phyloP scores from a whole-genome alignment of 345 rosid species.

The Firmiana major region DNA sequence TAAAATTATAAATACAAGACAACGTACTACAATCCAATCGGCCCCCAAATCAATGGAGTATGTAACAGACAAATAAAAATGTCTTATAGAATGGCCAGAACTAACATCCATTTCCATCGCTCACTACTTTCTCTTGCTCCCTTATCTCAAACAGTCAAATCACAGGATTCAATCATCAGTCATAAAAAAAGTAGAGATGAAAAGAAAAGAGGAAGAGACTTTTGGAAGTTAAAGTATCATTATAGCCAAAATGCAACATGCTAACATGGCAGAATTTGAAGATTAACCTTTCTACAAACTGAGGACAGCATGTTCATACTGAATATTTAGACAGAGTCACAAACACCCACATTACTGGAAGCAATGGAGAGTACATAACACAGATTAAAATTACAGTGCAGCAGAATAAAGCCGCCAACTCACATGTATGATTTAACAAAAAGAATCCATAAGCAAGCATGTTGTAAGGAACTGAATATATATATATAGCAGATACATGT shows the following conservation, averaged over 20 bases:
- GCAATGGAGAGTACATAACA: neutral
- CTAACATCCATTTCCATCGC: neutral
- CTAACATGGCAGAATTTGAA: neutral
- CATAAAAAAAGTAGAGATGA: neutral
- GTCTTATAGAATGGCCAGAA: neutral
- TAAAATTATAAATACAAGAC: too few species aligned
- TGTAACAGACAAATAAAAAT: neutral
- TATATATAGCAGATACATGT: neutral
- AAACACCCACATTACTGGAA: neutral
- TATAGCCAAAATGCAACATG: neutral
- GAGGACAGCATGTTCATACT: too few species aligned
- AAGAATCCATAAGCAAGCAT: neutral
- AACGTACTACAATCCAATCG: too few species aligned
- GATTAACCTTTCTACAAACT: neutral
- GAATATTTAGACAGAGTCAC: neutral
- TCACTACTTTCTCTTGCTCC: neutral
- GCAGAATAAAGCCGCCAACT: neutral
- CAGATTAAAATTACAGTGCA: neutral
- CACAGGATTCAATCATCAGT: neutral
- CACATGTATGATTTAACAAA: neutral
- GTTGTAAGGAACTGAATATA: neutral
- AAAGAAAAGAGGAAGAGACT: neutral
- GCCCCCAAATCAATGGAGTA: too few species aligned
- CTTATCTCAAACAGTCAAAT: neutral
- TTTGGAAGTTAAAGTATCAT: neutral